These are phyloP conservation scores for Talaromyces marneffei DNA, from an alignment of 2,329 filamentous ascomycete species.

Conservation along the genomic window DNA sequence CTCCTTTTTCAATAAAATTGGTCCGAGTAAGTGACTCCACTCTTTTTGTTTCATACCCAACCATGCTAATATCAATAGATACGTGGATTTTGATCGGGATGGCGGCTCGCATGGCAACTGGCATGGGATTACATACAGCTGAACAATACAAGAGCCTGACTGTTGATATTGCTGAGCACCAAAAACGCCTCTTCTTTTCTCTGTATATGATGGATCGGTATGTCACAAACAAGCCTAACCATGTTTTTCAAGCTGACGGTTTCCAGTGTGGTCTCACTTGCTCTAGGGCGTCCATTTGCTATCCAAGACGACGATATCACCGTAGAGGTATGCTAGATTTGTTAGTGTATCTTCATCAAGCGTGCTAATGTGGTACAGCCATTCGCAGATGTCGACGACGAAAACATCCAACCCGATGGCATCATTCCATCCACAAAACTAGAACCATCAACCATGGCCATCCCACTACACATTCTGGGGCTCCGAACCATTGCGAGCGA, in stretches of 20 bases:
- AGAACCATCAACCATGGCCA: constrained; percentile 33
- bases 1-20: constrained; percentile 46
- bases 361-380: constrained; percentile 22
- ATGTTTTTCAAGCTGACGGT: background rate
- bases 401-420: constrained; percentile 24
- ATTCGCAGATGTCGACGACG: constrained; percentile 35
- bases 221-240: background rate
- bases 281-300: constrained; percentile 43
- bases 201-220: constrained; percentile 47
- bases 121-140: constrained; percentile 39
- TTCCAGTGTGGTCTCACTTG: constrained; percentile 38
- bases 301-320: constrained; percentile 45
- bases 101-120: constrained; percentile 41
- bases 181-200: constrained; percentile 44
- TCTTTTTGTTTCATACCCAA: background rate
- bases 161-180: constrained; percentile 29
- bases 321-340: constrained; percentile 24
- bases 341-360: background rate
- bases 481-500: constrained; percentile 40
- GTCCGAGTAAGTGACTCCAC: constrained; percentile 34
- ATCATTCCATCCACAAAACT: constrained; percentile 17
- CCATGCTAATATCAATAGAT: constrained; percentile 24
- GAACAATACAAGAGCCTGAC: constrained; percentile 32
- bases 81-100: constrained; percentile 45
- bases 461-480: constrained; percentile 40